These are phyloP conservation scores for Lichtheimia corymbifera DNA, from an alignment of 371 early-diverging fungal genomes.

Conservation along the genomic window DNA sequence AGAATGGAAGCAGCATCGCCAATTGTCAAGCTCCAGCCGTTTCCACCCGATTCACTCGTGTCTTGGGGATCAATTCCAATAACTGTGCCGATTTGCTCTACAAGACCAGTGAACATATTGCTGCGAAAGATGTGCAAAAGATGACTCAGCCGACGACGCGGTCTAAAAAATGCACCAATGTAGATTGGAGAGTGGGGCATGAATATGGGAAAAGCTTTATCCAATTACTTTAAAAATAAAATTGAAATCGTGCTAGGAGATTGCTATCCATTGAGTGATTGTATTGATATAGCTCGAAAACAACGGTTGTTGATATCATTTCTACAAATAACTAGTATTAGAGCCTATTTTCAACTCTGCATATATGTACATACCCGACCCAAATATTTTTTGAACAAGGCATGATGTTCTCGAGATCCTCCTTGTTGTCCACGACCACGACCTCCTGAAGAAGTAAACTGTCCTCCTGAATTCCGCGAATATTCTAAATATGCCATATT, in stretches of 20 bases:
- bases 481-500: constrained; percentile 95
- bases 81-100: constrained; percentile 88
- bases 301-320: no score
- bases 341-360: no score
- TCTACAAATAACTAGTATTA: no score
- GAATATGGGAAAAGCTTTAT: no score
- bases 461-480: constrained; percentile 42
- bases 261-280: no score
- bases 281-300: no score
- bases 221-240: no score
- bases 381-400: constrained; percentile 70
- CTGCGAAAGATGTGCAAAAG: no score
- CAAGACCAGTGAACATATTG: constrained; percentile 95
- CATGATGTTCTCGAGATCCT: constrained; percentile 61
- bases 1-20: constrained; percentile 73
- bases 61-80: constrained; percentile 66
- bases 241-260: no score
- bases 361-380: constrained; percentile 19
- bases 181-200: no score
- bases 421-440: constrained; percentile 41
- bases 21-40: constrained; percentile 84
- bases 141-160: no score
- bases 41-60: constrained; percentile 76
- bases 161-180: no score
- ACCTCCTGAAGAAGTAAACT: constrained; percentile 25